A percentile compares a stretch with the other conserved stretches of the same genome.
Conservation (phyloP, 1,139 yeast species). For the Lodderomyces theae region DNA sequence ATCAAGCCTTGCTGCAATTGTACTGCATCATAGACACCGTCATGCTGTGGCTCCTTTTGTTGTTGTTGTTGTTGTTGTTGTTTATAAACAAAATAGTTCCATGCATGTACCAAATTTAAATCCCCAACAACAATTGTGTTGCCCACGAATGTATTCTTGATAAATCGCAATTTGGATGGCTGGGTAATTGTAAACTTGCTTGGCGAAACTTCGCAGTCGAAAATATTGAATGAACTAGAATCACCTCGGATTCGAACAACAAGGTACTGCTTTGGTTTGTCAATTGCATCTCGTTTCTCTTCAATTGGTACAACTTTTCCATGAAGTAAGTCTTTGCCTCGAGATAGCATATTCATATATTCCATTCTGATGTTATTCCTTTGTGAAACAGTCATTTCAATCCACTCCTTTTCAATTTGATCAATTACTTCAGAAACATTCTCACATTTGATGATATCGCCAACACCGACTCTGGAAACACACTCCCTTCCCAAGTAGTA, state of each 20-base stretch:
- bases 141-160: constrained; percentile 8
- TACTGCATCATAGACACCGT: not conserved
- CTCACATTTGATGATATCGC: not conserved
- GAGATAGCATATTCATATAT: constrained; percentile 25
- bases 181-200: constrained; percentile 1
- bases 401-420: constrained; percentile 22
- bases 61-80: not conserved
- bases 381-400: constrained; percentile 21
- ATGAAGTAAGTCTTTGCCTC: constrained; percentile 30
- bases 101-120: constrained; percentile 3
- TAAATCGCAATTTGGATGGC: constrained; percentile 3
- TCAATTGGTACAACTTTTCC: constrained; percentile 31
- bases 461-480: not conserved
- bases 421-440: not conserved
- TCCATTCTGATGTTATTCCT: constrained; percentile 22
- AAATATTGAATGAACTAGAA: not conserved
- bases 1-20: not conserved
- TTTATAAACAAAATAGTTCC: constrained; percentile 8
- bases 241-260: constrained; percentile 2
- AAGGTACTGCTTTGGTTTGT: not conserved
- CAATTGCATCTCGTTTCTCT: not conserved
- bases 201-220: not conserved
- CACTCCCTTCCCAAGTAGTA: constrained; percentile 9
- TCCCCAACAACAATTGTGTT: constrained; percentile 5
- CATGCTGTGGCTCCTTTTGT: not conserved